Percentiles rank a stretch among this genome's conserved stretches.
phyloP scores from a whole-genome alignment of 169 alveolate species.

The Plasmodium vivax region DNA sequence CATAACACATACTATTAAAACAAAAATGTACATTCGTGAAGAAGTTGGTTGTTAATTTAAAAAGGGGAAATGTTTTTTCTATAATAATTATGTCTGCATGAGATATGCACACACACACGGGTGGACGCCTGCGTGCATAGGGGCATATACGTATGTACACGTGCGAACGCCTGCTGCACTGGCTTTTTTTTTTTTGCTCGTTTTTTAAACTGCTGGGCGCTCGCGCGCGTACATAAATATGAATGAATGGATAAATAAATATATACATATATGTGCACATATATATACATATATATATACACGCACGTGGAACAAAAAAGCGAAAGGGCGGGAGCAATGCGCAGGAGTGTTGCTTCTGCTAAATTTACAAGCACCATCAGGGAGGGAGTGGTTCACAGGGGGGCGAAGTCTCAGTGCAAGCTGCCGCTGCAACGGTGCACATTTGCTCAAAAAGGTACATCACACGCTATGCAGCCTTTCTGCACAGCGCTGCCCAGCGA shows the following conservation, averaged over 20 bases:
- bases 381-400: neutral
- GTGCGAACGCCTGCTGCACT: neutral
- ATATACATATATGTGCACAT: too few relatives aligned
- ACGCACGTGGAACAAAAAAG: neutral
- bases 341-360: neutral
- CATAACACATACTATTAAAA: neutral
- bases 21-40: neutral
- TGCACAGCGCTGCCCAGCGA: neutral
- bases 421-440: neutral
- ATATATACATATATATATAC: neutral
- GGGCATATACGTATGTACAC: neutral
- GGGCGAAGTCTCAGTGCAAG: neutral
- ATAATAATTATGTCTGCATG: neutral
- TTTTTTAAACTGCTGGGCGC: neutral
- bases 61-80: neutral
- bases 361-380: neutral
- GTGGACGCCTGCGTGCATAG: too few relatives aligned
- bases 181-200: neutral
- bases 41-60: neutral
- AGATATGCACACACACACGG: neutral
- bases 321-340: neutral
- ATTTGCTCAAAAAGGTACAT: neutral
- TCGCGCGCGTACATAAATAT: neutral
- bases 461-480: neutral
- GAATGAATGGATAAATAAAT: too few relatives aligned